Evolutionary conservation across 2,329 filamentous ascomycete species (phyloP).

Genomic region (Fusarium circinatum): DNA sequence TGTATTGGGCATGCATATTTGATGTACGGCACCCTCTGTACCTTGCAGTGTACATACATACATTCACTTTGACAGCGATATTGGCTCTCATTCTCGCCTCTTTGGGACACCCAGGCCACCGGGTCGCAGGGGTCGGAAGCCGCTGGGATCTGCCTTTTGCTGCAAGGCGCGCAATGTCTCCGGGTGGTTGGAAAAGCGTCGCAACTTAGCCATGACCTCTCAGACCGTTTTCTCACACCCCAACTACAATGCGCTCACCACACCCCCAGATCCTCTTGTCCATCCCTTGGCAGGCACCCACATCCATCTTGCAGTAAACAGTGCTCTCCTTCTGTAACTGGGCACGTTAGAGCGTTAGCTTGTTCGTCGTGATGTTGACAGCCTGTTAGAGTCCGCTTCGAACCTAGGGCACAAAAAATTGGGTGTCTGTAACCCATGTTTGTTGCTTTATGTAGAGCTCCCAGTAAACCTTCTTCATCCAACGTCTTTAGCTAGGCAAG

Average conservation of each 20-base stretch:
- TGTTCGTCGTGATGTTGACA: constrained; percentile 27
- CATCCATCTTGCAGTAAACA: constrained; percentile 19
- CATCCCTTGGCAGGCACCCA: constrained; percentile 24
- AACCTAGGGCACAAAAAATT: neutral
- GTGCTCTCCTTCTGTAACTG: constrained; percentile 22
- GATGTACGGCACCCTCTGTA: constrained; percentile 11
- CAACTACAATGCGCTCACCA: neutral
- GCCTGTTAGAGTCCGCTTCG: constrained; percentile 1
- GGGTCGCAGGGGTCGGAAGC: constrained; percentile 35
- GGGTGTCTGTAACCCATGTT: neutral
- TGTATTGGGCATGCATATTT: neutral
- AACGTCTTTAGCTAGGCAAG: constrained; percentile 6
- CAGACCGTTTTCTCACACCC: constrained; percentile 23
- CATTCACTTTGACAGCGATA: neutral
- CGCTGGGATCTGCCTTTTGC: constrained; percentile 31
- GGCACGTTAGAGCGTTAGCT: constrained; percentile 15
- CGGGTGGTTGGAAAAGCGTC: constrained; percentile 35
- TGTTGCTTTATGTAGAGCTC: constrained; percentile 9
- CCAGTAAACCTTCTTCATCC: constrained; percentile 10
- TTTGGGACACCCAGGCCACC: constrained; percentile 36
- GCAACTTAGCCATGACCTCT: constrained; percentile 5
- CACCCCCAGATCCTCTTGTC: constrained; percentile 14
- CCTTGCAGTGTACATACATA: neutral
- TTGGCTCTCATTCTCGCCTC: constrained; percentile 15
- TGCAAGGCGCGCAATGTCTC: constrained; percentile 32